phyloP scores from a whole-genome alignment of 208 protist genomes.

The Trypanosoma brucei region DNA sequence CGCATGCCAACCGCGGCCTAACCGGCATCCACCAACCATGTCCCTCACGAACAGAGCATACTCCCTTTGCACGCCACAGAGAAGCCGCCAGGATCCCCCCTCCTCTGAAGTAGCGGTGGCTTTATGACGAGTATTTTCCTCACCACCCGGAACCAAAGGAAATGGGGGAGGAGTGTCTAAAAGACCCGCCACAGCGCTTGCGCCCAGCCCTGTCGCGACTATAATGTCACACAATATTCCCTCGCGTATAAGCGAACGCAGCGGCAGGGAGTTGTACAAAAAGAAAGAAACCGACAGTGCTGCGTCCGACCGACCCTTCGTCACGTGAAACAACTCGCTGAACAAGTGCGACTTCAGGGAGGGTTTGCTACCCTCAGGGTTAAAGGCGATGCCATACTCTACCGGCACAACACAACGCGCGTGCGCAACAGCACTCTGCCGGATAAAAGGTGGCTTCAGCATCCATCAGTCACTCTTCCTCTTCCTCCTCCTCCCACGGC shows the following conservation, averaged over 20 bases:
- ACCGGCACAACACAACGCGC: slow-evolving; percentile 2
- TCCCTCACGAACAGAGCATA: slow-evolving; percentile 4
- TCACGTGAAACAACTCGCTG: background rate
- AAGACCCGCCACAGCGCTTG: slow-evolving; percentile 1
- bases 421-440: background rate
- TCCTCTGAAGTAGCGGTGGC: background rate
- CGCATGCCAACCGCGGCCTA: background rate
- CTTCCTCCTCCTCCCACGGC: background rate
- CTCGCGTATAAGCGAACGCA: slow-evolving; percentile 15
- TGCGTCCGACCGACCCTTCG: background rate
- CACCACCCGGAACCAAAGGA: background rate
- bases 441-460: slow-evolving; percentile 25
- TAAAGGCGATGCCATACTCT: slow-evolving; percentile 4
- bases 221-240: slow-evolving; percentile 18
- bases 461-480: slow-evolving; percentile 9
- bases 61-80: slow-evolving; percentile 16
- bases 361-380: background rate
- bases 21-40: background rate
- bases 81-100: background rate
- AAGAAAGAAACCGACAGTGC: slow-evolving; percentile 11
- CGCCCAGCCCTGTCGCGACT: background rate
- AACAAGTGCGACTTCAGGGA: background rate
- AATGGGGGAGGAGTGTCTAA: background rate
- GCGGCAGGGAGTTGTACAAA: slow-evolving; percentile 12
- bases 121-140: background rate